These are phyloP conservation scores for Lagenidium sp. DNA, from an alignment of 352 stramenopile species.

Conservation along the genomic window DNA sequence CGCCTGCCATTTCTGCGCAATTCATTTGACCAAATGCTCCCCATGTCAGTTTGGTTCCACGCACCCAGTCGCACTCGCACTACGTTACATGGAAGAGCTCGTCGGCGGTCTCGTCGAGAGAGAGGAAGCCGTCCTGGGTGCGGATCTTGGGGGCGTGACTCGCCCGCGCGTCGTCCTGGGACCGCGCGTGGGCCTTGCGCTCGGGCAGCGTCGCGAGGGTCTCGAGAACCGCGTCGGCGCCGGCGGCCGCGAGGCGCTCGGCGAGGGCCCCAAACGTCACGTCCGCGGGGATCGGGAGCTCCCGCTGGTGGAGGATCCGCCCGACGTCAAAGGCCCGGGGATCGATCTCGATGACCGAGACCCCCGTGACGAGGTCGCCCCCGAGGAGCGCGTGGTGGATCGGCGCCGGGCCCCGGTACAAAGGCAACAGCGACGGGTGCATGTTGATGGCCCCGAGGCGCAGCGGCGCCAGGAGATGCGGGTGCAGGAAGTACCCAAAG, in stretches of 20 bases:
- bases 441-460: conserved; percentile 80
- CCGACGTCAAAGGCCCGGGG: conserved; percentile 74
- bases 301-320: conserved; percentile 56
- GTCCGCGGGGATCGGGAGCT: conserved; percentile 27
- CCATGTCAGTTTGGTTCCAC: too few species aligned
- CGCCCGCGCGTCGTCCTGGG: conserved; percentile 45
- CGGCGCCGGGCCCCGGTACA: conserved; percentile 77
- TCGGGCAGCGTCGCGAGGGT: conserved; percentile 38
- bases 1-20: conserved; percentile 55
- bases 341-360: conserved; percentile 86
- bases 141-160: conserved; percentile 66
- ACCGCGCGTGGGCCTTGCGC: conserved; percentile 30
- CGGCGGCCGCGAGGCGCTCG: conserved; percentile 37
- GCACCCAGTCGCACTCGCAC: background rate
- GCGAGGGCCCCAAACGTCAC: conserved; percentile 27
- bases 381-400: conserved; percentile 84
- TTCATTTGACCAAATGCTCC: background rate
- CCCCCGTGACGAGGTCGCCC: conserved; percentile 57
- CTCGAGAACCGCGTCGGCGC: conserved; percentile 60
- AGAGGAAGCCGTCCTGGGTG: conserved; percentile 42
- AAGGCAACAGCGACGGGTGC: conserved; percentile 80
- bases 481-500: conserved; percentile 77
- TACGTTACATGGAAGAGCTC: conserved; percentile 46
- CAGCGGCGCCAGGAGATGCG: conserved; percentile 60
- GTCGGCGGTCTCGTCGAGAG: conserved; percentile 36